These are phyloP conservation scores for Xylaria intraflava DNA, from an alignment of 495 filamentous ascomycete genomes.

Conservation along the genomic window DNA sequence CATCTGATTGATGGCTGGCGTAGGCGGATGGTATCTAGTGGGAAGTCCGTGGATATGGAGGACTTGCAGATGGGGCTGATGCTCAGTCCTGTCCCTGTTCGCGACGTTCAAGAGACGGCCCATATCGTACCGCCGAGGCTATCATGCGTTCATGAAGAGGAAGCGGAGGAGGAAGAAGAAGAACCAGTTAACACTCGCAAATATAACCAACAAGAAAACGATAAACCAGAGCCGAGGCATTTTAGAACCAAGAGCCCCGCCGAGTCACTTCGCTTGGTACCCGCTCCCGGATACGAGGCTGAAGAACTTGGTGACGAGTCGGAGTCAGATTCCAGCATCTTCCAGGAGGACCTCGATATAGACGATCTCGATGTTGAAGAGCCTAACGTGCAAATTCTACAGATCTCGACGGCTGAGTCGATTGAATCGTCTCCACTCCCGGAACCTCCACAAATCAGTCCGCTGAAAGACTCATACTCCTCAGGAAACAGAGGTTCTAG, in stretches of 20 bases:
- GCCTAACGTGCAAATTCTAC: constrained; percentile 43
- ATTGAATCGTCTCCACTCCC: constrained; percentile 26
- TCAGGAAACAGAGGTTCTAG: constrained; percentile 35
- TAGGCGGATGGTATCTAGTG: constrained; percentile 68
- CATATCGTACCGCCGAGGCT: constrained; percentile 32
- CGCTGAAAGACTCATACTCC: constrained; percentile 41
- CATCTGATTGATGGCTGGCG: constrained; percentile 91
- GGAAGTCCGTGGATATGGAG: constrained; percentile 73
- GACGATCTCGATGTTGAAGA: constrained; percentile 44
- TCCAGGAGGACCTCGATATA: constrained; percentile 46
- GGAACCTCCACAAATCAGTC: constrained; percentile 37
- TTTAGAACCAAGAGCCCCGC: constrained; percentile 15
- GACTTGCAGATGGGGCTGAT: constrained; percentile 72
- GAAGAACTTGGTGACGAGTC: constrained; percentile 29
- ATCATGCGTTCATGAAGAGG: constrained; percentile 33
- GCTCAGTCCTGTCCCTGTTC: constrained; percentile 54
- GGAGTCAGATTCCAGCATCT: constrained; percentile 43
- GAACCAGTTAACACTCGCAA: constrained; percentile 5
- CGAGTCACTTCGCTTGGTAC: constrained; percentile 29
- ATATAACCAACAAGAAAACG: neutral
- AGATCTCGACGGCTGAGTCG: constrained; percentile 31
- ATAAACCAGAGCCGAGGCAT: constrained; percentile 21
- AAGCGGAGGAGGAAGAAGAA: constrained; percentile 29
- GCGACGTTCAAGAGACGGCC: constrained; percentile 43
- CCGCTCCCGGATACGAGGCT: constrained; percentile 23